Evolutionary conservation across 2,329 filamentous ascomycete species (phyloP), one percentile per base, ranked within the genome.

Genomic region (Coniella vitis): DNA sequence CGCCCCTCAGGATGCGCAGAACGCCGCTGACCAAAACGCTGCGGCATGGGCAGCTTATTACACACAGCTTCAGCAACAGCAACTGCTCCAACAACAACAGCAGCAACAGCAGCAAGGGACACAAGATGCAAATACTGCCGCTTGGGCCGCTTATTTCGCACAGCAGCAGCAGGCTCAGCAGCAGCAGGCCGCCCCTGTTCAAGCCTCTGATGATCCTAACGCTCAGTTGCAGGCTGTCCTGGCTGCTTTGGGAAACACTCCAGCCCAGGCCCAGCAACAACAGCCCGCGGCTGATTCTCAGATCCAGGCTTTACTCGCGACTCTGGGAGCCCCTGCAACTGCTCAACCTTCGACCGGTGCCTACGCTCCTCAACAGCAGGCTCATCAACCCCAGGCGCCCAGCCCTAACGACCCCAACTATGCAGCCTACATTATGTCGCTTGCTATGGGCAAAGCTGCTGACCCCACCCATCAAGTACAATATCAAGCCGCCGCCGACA

Each of bases 291-390:
- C 49, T 36, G 67, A 71, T 41, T 62, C 55, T 9, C 68, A 71
- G 50, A 61, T 72, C 4, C 69, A 73, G 55, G 70, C 70, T 7
- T 64, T 72, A n/a, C 57, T 72, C 34, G 67, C 68, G 9, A 68
- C 68, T 41, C 68, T 73, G 37, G 45, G 49, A n/a, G 52, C 45
- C 16, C 22, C 47, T 5, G n/a, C 48, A n/a, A 31, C 13, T 16
- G 38, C 14, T n/a, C 38, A 25, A 22, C n/a, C 35, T 17, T 25
- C 22, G 38, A n/a, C 22, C n/a, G 10, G 44, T 36, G 13, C 48
- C 29, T 29, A 49, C 56, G 49, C 51, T 49, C 10, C 37, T 54
- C 13, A 62, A 51, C 17, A 37, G 29, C 31, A 51, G 58, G 7
- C 54, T 60, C 43, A 57, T 66, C 44, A 47, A 7, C 36, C 19